These are phyloP conservation scores for Penicillium concentricum DNA, from an alignment of 2,329 filamentous ascomycete genomes.

Conservation along the genomic window DNA sequence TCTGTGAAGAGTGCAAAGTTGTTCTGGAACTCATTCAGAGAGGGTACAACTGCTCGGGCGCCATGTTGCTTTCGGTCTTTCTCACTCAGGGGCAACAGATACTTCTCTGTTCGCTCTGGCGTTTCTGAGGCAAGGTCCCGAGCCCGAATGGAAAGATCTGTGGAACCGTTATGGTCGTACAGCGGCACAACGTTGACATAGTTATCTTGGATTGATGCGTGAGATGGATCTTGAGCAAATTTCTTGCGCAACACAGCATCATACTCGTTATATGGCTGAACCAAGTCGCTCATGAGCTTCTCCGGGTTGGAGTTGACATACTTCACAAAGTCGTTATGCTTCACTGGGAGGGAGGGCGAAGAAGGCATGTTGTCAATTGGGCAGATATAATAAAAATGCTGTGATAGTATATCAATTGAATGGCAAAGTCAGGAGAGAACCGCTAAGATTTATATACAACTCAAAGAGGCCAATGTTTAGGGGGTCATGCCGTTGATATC, in stretches of 20 bases:
- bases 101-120: slow-evolving; percentile 31
- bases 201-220: slow-evolving; percentile 30
- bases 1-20: slow-evolving; percentile 85
- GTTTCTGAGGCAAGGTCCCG: slow-evolving; percentile 33
- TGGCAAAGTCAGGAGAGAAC: not conserved
- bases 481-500: not conserved
- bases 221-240: slow-evolving; percentile 40
- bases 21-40: slow-evolving; percentile 68
- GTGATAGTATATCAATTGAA: not conserved
- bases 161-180: slow-evolving; percentile 26
- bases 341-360: slow-evolving; percentile 30
- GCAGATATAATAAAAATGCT: not conserved
- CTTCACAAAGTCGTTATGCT: slow-evolving; percentile 29
- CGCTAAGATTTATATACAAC: not conserved
- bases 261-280: slow-evolving; percentile 39
- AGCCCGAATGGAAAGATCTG: slow-evolving; percentile 31
- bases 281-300: slow-evolving; percentile 28
- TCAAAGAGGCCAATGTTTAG: not conserved
- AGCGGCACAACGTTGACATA: slow-evolving; percentile 38
- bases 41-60: slow-evolving; percentile 65
- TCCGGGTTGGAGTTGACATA: slow-evolving; percentile 27
- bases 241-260: slow-evolving; percentile 38
- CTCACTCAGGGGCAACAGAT: slow-evolving; percentile 33
- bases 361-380: slow-evolving; percentile 6
- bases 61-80: slow-evolving; percentile 62